phyloP scores from a whole-genome alignment of 441 rosid species.

The Melastoma candidum region DNA sequence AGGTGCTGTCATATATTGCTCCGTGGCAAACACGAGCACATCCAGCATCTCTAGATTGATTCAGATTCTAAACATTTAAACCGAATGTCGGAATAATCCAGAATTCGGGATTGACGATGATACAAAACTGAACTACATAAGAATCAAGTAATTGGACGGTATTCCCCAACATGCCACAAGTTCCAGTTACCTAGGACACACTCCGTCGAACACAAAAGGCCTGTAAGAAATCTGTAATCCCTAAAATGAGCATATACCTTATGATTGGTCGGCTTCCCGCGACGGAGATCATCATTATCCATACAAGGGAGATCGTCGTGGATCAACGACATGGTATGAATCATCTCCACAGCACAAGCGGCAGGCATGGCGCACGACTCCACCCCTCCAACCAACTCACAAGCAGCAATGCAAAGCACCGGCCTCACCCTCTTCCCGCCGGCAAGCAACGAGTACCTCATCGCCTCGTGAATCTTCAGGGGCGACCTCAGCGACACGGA shows the following conservation, averaged over 20 bases:
- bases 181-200: too few relatives aligned
- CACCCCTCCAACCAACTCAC: conserved; percentile 66
- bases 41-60: too few relatives aligned
- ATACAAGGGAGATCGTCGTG: conserved; percentile 86
- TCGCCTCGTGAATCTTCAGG: conserved; percentile 65
- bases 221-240: neutral
- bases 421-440: conserved; percentile 82
- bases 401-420: conserved; percentile 57
- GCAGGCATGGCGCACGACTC: conserved; percentile 64
- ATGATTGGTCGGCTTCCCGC: conserved; percentile 83
- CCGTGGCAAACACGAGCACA: too few relatives aligned
- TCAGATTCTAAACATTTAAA: too few relatives aligned
- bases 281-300: conserved; percentile 90
- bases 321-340: conserved; percentile 80
- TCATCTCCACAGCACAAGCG: conserved; percentile 80
- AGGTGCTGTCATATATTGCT: too few relatives aligned
- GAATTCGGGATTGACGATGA: too few relatives aligned
- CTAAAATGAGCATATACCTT: conserved; percentile 21
- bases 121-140: too few relatives aligned
- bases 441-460: conserved; percentile 83
- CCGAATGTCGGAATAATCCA: too few relatives aligned
- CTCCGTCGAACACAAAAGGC: too few relatives aligned
- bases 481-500: conserved; percentile 54
- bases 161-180: too few relatives aligned
- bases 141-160: too few relatives aligned